Base-by-base conservation (phyloP, 495 filamentous ascomycete genomes). In the Zalerion maritima region DNA sequence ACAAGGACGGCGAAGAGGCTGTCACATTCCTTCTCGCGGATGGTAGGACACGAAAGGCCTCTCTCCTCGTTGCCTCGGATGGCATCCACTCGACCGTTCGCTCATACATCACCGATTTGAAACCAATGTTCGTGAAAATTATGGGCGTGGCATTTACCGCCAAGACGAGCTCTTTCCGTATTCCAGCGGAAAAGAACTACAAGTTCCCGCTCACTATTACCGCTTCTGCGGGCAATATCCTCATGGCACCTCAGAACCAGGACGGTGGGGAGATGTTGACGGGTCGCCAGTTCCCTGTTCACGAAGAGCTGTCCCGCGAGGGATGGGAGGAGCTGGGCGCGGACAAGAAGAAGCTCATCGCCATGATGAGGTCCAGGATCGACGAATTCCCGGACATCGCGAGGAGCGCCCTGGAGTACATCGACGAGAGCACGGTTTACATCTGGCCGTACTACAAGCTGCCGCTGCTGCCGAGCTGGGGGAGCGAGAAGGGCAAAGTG, bases 11-110 rank as follows among this genome's bases (percentile, higher is more conserved):
- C n/a, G 33, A 38, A 2, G 37, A 45, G 6, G 25, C 25, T 16
- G 59, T 67, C 1, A 43, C 38, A 0, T 66, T 61, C 40, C 28
- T 24, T n/a, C 56, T 65, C 25, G 43, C 37, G 10, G 57, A 67
- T 29, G 59, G 58, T 6, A 43, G 45, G 2, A 42, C 36, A 3
- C 44, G 15, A 5, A 35, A 28, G 0, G 55, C 58, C 3, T 24
- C 30, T 1, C 49, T 55, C 18, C 40, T 69, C 6, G 47, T 69
- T 14, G 64, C 60, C 2, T 58, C 60, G 0, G 62, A 69, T 21
- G 62, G 66, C 13, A 64, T 67, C 30, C 60, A 69, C 35, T 62
- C 60, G 0, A 42, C 40, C 9, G 57, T 69, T 7, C 58, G 58
- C 11, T 29, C 32, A 17, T 36, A 35, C 10, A 29, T 41, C 0